These are phyloP conservation scores for Ramularia endophylla DNA, from an alignment of 2,329 filamentous ascomycete genomes.

Conservation along the genomic window DNA sequence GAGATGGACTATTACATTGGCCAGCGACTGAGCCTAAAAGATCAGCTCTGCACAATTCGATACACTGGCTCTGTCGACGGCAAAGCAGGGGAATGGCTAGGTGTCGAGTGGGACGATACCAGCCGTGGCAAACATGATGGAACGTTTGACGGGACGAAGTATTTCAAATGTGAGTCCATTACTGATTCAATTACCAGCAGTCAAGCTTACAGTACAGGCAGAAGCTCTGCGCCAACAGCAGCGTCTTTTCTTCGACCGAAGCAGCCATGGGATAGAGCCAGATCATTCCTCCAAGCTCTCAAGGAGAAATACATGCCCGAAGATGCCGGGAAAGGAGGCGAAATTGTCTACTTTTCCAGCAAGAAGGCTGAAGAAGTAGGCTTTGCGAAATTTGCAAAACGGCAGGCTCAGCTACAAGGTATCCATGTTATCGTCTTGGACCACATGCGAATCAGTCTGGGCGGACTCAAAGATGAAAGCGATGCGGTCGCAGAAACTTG, in stretches of 20 bases:
- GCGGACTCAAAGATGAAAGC: slow-evolving; percentile 11
- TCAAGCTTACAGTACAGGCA: slow-evolving; percentile 41
- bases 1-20: slow-evolving; percentile 38
- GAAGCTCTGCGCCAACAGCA: slow-evolving; percentile 60
- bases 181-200: slow-evolving; percentile 5
- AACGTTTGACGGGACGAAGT: slow-evolving; percentile 67
- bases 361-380: slow-evolving; percentile 92
- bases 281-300: slow-evolving; percentile 73
- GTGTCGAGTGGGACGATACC: slow-evolving; percentile 93
- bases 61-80: slow-evolving; percentile 73
- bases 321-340: slow-evolving; percentile 29
- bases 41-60: slow-evolving; percentile 73
- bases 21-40: slow-evolving; percentile 74
- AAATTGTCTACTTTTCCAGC: slow-evolving; percentile 63
- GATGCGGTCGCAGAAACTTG: slow-evolving; percentile 51
- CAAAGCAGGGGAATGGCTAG: slow-evolving; percentile 76
- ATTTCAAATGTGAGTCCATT: slow-evolving; percentile 67
- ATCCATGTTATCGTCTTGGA: slow-evolving; percentile 79
- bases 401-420: slow-evolving; percentile 72
- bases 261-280: slow-evolving; percentile 60
- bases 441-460: slow-evolving; percentile 55
- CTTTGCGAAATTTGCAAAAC: slow-evolving; percentile 82
- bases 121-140: slow-evolving; percentile 86
- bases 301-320: slow-evolving; percentile 70
- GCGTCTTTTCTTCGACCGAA: slow-evolving; percentile 83